A percentile compares a stretch with the other conserved stretches of the same genome.
Evolutionary conservation across 179 eudicot species (phyloP).

Genomic region (Monotropa hypopitys): DNA sequence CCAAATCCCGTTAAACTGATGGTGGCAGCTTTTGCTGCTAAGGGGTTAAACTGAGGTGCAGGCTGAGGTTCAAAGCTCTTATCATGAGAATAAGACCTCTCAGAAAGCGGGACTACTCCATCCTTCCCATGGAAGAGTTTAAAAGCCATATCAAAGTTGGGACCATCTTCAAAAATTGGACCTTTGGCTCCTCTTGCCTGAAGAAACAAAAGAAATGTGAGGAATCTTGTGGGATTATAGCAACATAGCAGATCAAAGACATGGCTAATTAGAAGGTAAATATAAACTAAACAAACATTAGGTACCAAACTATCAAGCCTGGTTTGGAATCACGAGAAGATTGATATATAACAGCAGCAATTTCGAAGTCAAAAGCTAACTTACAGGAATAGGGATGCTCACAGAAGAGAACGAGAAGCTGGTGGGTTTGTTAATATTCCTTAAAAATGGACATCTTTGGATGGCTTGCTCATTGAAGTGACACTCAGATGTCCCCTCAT

Average conservation of each 20-base stretch:
- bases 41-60: slow-evolving; percentile 50
- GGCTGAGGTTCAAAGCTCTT: slow-evolving; percentile 15
- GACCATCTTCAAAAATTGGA: slow-evolving; percentile 85
- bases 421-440: slow-evolving; percentile 59
- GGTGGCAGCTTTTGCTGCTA: slow-evolving; percentile 59
- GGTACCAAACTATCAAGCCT: neutral
- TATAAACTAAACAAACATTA: neutral
- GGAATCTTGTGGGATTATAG: neutral
- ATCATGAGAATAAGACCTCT: slow-evolving; percentile 15
- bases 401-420: slow-evolving; percentile 39
- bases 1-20: slow-evolving; percentile 68
- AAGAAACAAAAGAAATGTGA: neutral
- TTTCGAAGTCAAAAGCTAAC: slow-evolving; percentile 9
- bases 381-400: slow-evolving; percentile 36
- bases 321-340: neutral
- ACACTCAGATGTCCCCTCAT: slow-evolving; percentile 37
- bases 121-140: slow-evolving; percentile 66
- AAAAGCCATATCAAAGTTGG: slow-evolving; percentile 65
- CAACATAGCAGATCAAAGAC: neutral
- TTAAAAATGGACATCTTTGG: slow-evolving; percentile 60
- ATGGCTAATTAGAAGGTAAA: neutral
- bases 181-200: slow-evolving; percentile 46
- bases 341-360: neutral
- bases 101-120: slow-evolving; percentile 63
- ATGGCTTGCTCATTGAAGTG: slow-evolving; percentile 38